Percentiles rank a stretch among this genome's conserved stretches.
Evolutionary conservation across 441 rosid species (phyloP).

Genomic region (Kokia cookei): DNA sequence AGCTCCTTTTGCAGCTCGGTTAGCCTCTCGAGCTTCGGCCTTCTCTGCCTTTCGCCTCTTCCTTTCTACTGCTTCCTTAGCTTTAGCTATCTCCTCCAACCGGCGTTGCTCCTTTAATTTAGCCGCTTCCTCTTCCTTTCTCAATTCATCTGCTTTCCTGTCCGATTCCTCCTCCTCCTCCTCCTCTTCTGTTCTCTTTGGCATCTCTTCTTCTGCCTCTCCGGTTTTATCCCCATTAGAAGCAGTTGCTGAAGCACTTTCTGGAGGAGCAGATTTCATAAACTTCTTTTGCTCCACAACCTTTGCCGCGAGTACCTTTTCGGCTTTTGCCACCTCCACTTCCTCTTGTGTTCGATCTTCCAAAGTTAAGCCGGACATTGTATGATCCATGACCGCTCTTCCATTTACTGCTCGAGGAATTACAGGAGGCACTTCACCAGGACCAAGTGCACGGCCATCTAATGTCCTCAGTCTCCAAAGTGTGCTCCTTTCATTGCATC

Average conservation of each 20-base stretch:
- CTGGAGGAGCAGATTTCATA: conserved; percentile 28
- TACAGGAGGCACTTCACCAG: conserved; percentile 59
- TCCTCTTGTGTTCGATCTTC: conserved; percentile 14
- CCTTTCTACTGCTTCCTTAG: conserved; percentile 77
- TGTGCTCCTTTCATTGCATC: conserved; percentile 55
- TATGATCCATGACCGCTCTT: conserved; percentile 32
- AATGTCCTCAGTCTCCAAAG: conserved; percentile 62
- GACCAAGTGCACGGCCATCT: conserved; percentile 89
- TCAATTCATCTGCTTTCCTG: conserved; percentile 65
- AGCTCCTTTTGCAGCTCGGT: conserved; percentile 68
- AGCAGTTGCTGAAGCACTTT: conserved; percentile 22
- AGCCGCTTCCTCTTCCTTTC: conserved; percentile 60
- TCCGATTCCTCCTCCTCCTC: conserved; percentile 58
- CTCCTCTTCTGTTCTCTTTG: conserved; percentile 56
- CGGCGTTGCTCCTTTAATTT: conserved; percentile 55
- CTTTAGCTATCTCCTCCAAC: conserved; percentile 71
- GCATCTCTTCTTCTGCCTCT: conserved; percentile 40
- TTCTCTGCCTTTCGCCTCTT: conserved; percentile 66
- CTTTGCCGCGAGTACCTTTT: conserved; percentile 15
- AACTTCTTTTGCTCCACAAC: conserved; percentile 35
- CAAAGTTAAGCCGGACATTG: conserved; percentile 21
- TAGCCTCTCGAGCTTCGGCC: conserved; percentile 64
- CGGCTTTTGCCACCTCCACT: conserved; percentile 15
- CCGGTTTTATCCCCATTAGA: conserved; percentile 36
- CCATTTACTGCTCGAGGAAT: conserved; percentile 31